Conservation (phyloP, 2,329 filamentous ascomycete species). For the Pseudopyrenochaeta lycopersici region DNA sequence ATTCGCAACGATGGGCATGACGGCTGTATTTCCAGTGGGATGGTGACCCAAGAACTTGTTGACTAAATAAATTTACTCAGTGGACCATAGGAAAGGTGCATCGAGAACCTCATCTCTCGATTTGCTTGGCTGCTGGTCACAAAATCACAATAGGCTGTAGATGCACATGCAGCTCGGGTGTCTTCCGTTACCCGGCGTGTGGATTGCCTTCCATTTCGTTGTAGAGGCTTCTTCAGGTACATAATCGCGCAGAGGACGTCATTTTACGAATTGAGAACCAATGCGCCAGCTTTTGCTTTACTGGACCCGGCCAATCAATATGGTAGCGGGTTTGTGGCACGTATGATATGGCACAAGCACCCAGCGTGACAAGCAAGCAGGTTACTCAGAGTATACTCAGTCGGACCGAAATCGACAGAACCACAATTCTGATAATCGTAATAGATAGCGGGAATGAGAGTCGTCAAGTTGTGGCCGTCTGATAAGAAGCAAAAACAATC, state of each 20-base stretch:
- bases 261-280: background rate
- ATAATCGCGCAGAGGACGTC: background rate
- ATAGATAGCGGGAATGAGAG: background rate
- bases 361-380: background rate
- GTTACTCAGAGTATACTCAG: background rate
- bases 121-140: background rate
- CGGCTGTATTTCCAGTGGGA: background rate
- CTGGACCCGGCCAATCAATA: background rate
- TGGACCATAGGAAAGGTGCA: background rate
- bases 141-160: slow-evolving; percentile 1
- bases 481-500: too few relatives aligned
- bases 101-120: background rate
- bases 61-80: background rate
- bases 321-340: slow-evolving; percentile 3
- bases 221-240: background rate
- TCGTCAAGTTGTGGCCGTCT: too few relatives aligned
- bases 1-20: background rate
- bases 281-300: background rate
- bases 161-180: slow-evolving; percentile 10
- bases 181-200: background rate
- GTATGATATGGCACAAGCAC: background rate
- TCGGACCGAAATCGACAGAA: background rate
- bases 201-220: background rate
- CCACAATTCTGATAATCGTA: background rate
- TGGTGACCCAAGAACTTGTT: background rate